Percentiles rank a stretch among this genome's conserved stretches.
Conservation (phyloP, 2,329 filamentous ascomycete genomes). For the Cercospora citrullina region DNA sequence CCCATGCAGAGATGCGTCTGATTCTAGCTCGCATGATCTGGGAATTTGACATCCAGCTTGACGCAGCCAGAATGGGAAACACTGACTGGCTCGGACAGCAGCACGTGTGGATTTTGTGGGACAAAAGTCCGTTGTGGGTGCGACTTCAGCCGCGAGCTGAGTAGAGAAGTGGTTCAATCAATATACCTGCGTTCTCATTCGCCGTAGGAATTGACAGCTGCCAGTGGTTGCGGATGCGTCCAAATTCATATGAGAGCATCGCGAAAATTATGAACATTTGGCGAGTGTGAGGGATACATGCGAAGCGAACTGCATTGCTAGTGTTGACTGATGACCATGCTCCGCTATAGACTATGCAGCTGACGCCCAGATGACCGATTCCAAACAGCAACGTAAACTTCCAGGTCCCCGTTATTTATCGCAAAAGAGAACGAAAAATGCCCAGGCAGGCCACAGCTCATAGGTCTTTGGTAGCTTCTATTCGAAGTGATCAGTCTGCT, state of each 20-base stretch:
- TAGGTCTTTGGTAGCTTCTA: not conserved
- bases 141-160: not conserved
- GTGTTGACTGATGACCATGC: not conserved
- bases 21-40: constrained; percentile 41
- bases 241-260: not conserved
- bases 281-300: not conserved
- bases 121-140: not conserved
- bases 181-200: not conserved
- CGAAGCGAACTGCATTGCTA: not conserved
- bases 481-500: not conserved
- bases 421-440: not conserved
- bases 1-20: constrained; percentile 39
- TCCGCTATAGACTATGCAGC: not conserved
- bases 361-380: not conserved
- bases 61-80: not conserved
- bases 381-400: not conserved
- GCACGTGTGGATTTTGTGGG: not conserved
- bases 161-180: not conserved
- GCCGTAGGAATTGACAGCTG: not conserved
- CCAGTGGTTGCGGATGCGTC: not conserved
- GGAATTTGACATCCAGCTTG: constrained; percentile 32
- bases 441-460: not conserved
- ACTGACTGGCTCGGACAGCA: not conserved
- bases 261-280: not conserved
- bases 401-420: not conserved